These are phyloP conservation scores for Aspergillus indologenus DNA, from an alignment of 495 filamentous ascomycete genomes.

Conservation along the genomic window DNA sequence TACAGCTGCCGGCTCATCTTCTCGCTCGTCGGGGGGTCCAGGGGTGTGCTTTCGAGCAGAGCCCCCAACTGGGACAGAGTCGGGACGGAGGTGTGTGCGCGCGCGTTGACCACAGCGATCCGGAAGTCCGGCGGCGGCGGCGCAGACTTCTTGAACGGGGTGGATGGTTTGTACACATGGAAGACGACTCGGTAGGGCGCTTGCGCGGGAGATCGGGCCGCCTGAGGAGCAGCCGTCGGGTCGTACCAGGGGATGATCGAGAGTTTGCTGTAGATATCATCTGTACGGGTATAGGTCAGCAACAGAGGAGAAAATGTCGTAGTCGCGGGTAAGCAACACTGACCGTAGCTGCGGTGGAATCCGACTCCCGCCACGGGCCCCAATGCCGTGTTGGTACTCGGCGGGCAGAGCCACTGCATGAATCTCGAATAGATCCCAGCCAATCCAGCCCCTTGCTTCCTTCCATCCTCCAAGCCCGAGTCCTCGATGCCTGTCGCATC, in stretches of 20 bases:
- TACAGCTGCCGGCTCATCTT: constrained; percentile 55
- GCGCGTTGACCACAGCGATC: constrained; percentile 74
- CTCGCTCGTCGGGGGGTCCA: constrained; percentile 54
- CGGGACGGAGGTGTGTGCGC: constrained; percentile 62
- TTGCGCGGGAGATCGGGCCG: constrained; percentile 14
- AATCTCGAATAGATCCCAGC: constrained; percentile 34
- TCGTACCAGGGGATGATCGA: constrained; percentile 72
- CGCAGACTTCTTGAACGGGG: constrained; percentile 67
- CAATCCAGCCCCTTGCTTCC: constrained; percentile 28
- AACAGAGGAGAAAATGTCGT: neutral
- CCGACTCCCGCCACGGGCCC: constrained; percentile 75
- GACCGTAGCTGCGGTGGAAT: constrained; percentile 73
- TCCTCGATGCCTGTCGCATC: neutral
- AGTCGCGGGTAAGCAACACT: too few species aligned
- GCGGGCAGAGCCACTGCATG: constrained; percentile 33
- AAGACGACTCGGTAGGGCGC: constrained; percentile 68
- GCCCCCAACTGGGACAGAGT: constrained; percentile 65
- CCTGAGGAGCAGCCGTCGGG: constrained; percentile 35
- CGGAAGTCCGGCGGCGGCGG: constrained; percentile 78
- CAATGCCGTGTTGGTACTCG: constrained; percentile 27
- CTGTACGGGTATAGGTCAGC: constrained; percentile 20
- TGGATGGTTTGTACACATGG: constrained; percentile 75
- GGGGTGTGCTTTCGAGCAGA: constrained; percentile 66
- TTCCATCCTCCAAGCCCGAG: constrained; percentile 8
- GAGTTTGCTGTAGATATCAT: constrained; percentile 71